Base-by-base conservation (phyloP, 2,329 filamentous ascomycete genomes). In the Calonectria pauciramosa region DNA sequence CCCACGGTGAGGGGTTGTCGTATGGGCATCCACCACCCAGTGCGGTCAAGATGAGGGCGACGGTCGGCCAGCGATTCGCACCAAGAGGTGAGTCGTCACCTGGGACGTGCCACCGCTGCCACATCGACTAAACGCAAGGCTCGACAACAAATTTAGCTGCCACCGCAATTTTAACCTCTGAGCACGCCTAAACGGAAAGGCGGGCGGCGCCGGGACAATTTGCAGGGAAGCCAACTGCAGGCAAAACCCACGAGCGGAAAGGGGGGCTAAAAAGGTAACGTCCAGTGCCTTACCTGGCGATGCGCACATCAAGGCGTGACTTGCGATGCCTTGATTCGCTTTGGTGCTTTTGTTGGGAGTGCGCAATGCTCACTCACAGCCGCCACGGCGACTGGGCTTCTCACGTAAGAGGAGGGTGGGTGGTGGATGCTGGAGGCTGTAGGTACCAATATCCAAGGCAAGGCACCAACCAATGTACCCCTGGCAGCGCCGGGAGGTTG, bases 161-260 rank as follows among this genome's bases (percentile, higher is more conserved):
- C 78, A 80, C 79, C 79, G 77, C 70, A 80, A 78, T 79, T 73
- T 78, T 76, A 78, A 71, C 72, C 71, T 76, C 71, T 60, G 64
- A 79, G 75, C 70, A 75, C 68, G 72, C 44, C 75, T 75, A 38
- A 73, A 72, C 52, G 32, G 41, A 41, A 44, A n/a, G 59, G 60
- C 72, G 51, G 65, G 34, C n/a, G 67, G 72, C 68, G 63, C 51
- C 67, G 71, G 65, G 52, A 66, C 71, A 67, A 60, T 51, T 71
- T 68, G 52, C 68, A 66, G 56, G 66, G 74, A 71, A 51, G 59
- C 54, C 49, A 65, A 70, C 30, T 52, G 56, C 59, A 63, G 68
- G 68, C 69, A 51, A 69, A 65, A 30, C 23, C 65, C 52, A 38
- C 30, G 52, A 70, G 59, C 67, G 69, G 66, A 74, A 76, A 60